A percentile compares a stretch with the other conserved stretches of the same genome.
Evolutionary conservation across 306 rosid species (phyloP).

Genomic region (Begonia fuchsioides): DNA sequence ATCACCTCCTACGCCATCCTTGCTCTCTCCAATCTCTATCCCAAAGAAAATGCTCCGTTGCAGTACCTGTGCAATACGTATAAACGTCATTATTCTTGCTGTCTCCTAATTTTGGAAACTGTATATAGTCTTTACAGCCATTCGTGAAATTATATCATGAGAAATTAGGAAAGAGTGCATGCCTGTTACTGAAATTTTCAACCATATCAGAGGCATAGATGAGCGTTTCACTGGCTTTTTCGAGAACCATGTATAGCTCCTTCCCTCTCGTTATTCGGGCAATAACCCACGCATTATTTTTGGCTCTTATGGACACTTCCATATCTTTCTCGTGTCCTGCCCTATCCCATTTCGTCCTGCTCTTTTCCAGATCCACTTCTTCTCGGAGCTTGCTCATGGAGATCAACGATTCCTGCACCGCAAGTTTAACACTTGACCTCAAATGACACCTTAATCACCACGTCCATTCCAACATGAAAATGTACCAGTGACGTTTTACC

Average conservation of each 20-base stretch:
- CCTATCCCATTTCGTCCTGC: constrained; percentile 34
- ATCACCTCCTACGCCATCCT: constrained; percentile 2
- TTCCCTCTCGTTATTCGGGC: constrained; percentile 76
- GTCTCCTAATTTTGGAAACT: background rate
- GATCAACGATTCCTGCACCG: constrained; percentile 75
- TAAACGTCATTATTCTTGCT: background rate
- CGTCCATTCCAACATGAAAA: too few relatives aligned
- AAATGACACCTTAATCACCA: background rate
- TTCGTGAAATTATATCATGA: background rate
- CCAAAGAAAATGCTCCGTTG: constrained; percentile 73
- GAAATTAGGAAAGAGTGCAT: constrained; percentile 4
- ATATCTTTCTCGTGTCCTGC: constrained; percentile 50
- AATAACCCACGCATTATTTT: constrained; percentile 91
- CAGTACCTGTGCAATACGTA: constrained; percentile 58
- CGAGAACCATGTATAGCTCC: constrained; percentile 87
- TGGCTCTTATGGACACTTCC: constrained; percentile 76
- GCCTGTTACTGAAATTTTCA: constrained; percentile 94
- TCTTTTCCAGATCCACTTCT: constrained; percentile 83
- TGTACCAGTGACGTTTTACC: constrained; percentile 25
- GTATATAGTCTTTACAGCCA: background rate
- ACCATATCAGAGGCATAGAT: constrained; percentile 89
- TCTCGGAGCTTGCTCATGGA: constrained; percentile 73
- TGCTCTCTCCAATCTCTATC: constrained; percentile 26
- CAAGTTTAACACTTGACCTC: background rate
- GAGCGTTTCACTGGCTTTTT: constrained; percentile 83